phyloP scores from a whole-genome alignment of 371 early-diverging fungal genomes.

The Mortierella sp. region DNA sequence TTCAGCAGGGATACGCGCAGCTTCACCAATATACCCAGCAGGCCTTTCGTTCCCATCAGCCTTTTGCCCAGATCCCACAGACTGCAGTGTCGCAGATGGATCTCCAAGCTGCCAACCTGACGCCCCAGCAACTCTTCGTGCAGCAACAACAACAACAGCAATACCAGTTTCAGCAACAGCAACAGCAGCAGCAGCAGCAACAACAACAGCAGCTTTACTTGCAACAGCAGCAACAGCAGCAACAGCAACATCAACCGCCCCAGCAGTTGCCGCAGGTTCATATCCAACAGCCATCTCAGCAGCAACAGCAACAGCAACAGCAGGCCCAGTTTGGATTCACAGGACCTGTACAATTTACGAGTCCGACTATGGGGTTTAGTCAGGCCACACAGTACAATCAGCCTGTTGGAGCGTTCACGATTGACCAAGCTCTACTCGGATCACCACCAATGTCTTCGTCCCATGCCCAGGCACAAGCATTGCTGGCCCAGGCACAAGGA shows the following conservation, averaged over 20 bases:
- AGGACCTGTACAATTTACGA: slow-evolving; percentile 5
- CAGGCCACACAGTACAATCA: slow-evolving; percentile 4
- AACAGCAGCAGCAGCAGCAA: slow-evolving; percentile 9
- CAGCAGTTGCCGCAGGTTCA: slow-evolving; percentile 2
- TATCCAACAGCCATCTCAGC: slow-evolving; percentile 8
- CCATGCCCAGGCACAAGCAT: no score
- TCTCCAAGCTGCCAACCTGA: slow-evolving; percentile 7
- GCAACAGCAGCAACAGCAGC: slow-evolving; percentile 6
- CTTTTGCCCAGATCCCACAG: slow-evolving; percentile 17
- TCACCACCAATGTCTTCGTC: neutral
- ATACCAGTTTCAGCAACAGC: neutral
- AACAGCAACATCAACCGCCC: neutral
- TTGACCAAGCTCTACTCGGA: neutral
- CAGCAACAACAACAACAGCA: slow-evolving; percentile 12
- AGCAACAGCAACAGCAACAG: slow-evolving; percentile 11
- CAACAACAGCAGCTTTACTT: neutral
- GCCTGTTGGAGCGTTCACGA: neutral
- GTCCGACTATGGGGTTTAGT: slow-evolving; percentile 3
- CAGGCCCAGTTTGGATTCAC: slow-evolving; percentile 5
- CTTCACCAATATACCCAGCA: neutral
- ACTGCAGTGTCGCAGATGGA: slow-evolving; percentile 8
- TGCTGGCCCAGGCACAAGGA: neutral
- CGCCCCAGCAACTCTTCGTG: slow-evolving; percentile 23
- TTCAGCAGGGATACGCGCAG: slow-evolving; percentile 10
- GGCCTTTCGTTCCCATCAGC: slow-evolving; percentile 4